Evolutionary conservation across 1,139 yeast genomes (phyloP), one percentile per base, ranked within the genome.

Genomic region (Blastobotrys capitulatus): DNA sequence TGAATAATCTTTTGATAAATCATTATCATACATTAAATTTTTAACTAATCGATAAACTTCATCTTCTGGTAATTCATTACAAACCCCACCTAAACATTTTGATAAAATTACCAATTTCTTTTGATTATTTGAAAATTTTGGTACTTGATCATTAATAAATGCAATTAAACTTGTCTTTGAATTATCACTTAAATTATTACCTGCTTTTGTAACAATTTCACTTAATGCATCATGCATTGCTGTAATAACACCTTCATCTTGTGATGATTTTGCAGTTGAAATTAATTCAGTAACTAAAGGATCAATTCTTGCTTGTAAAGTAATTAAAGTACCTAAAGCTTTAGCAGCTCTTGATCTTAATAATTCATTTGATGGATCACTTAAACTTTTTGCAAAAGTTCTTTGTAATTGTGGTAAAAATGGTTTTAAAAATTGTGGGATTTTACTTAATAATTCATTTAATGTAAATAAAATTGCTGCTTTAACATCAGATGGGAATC

Each of bases 361-460:
- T 7, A 78, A 71, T 52, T 84, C 95, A 61, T 83, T 86, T 4
- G 63, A 50, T 2, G 85, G 75, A 69, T 92, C 98, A 44, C 88
- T 78, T 56, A 94, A 75, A 1, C 96, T 86, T 66, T 95, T 86
- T 43, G 94, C 95, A 72, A 92, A 94, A 1, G 98, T 94, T 67
- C 99, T 80, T 71, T 94, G 98, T 59, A 94, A 75, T 72, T 94
- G 99, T 9, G 99, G 99, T 68, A 92, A 81, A 67, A 94, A 94
- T 12, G 99, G 98, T 64, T 94, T 80, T 68, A 94, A 76, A 66
- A 88, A 87, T 63, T 85, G 88, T 4, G 98, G 97, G 60, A 92
- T 86, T 73, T 88, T 87, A 37, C 72, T 70, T 62, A 94, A 79
- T 62, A 94, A 74, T 55, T 79, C 79, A 62, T 86, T 86, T 67